Evolutionary conservation across 768 basidiomycete species (phyloP).

Genomic region (Kwoniella heveanensis): DNA sequence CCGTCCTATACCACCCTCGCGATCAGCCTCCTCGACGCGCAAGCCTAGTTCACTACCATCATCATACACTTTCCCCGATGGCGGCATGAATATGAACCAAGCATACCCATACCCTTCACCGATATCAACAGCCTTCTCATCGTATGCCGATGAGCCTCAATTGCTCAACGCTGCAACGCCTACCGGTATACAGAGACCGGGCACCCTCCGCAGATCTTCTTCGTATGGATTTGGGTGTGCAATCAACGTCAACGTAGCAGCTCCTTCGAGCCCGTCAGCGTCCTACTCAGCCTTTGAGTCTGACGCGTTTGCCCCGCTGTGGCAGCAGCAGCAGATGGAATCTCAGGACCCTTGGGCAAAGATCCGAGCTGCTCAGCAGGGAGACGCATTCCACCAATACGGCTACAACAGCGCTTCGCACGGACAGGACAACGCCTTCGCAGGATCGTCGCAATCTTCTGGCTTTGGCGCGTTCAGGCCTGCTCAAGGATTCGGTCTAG

Average conservation of each 20-base stretch:
- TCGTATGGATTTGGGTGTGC: conserved; percentile 33
- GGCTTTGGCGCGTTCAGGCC: conserved; percentile 15
- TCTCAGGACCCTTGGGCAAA: conserved; percentile 16
- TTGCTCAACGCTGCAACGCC: conserved; percentile 4
- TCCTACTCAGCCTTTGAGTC: conserved; percentile 28
- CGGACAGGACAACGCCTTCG: neutral
- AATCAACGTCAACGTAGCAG: conserved; percentile 1
- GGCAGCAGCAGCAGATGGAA: conserved; percentile 18
- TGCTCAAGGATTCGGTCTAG: conserved; percentile 16
- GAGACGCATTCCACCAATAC: conserved; percentile 8
- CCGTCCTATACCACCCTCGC: conserved; percentile 24
- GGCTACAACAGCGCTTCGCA: neutral
- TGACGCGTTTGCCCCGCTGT: conserved; percentile 43
- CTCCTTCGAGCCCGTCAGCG: conserved; percentile 10
- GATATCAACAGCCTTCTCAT: conserved; percentile 2
- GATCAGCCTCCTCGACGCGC: conserved; percentile 30
- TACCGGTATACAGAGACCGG: conserved; percentile 12
- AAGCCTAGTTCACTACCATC: conserved; percentile 25
- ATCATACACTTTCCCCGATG: conserved; percentile 18
- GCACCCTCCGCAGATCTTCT: conserved; percentile 24
- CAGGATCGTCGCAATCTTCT: conserved; percentile 5
- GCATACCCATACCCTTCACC: conserved; percentile 20
- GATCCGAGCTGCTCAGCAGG: neutral
- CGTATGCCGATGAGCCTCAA: conserved; percentile 7
- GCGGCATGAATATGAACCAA: conserved; percentile 1